A percentile compares a stretch with the other conserved stretches of the same genome.
Conservation (phyloP, 768 basidiomycete genomes). For the Xerocomus brunneocitrinus region DNA sequence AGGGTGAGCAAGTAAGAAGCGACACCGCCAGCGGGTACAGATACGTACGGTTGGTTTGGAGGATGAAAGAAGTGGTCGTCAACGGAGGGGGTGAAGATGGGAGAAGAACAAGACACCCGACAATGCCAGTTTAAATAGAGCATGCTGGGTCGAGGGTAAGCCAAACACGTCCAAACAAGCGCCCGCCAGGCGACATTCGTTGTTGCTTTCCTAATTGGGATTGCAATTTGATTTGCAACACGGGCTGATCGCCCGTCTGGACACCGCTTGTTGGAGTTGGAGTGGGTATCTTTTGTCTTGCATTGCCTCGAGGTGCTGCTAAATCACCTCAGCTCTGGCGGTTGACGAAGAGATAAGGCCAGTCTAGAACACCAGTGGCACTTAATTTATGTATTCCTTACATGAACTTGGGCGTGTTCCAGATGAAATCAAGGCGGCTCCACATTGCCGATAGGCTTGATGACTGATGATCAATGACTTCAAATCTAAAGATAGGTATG, state of each 20-base stretch:
- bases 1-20: background rate
- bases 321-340: background rate
- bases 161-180: conserved; percentile 30
- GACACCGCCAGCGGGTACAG: background rate
- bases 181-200: background rate
- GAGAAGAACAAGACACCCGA: conserved; percentile 7
- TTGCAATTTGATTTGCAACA: conserved; percentile 2
- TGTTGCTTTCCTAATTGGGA: conserved; percentile 5
- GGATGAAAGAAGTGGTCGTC: conserved; percentile 1
- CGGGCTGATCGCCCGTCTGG: conserved; percentile 10
- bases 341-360: background rate
- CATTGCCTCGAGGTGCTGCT: background rate
- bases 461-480: background rate
- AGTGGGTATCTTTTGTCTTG: conserved; percentile 10
- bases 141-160: conserved; percentile 27
- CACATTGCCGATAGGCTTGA: background rate
- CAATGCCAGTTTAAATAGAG: conserved; percentile 28
- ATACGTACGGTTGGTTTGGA: conserved; percentile 9
- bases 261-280: conserved; percentile 9
- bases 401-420: background rate
- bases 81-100: conserved; percentile 22
- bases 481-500: conserved; percentile 3
- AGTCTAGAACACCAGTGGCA: conserved; percentile 6
- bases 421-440: background rate
- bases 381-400: conserved; percentile 9